Base-by-base conservation (phyloP, 257 asterid genomes). In the Ilex aquifolium region DNA sequence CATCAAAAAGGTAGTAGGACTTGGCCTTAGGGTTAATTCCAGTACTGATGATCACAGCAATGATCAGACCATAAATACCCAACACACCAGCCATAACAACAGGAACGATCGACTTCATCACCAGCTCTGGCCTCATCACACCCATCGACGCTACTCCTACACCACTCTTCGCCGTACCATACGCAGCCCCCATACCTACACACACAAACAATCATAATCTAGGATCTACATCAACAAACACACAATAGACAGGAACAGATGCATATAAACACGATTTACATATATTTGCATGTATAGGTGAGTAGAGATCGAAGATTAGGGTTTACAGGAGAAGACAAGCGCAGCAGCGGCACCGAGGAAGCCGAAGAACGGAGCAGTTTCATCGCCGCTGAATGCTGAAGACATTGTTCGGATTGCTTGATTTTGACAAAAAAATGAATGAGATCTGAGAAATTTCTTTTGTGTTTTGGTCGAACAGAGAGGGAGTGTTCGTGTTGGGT, bases 271-370 rank as follows among this genome's bases (percentile, higher is more conserved):
- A 36, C 8, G 8, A 36, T 4, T 36, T 36, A 36, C 8, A 36
- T 36, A 36, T 8, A 36, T 8, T 8, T 4, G 42, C 8, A 36
- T 36, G 5, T 36, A 36, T 4, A 36, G 0, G 42, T 36, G 42
- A 36, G 42, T 36, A 36, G 42, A 36, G 5, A 56, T 21, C 27
- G 0, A 21, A 21, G 27, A 21, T 21, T 21, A 21, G 27, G 27
- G 16, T 53, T 11, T 64, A 73, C 78, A 68, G 36, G 78, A 73
- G 74, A 73, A 68, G 60, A 73, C 78, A 44, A 73, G 71, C 2
- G 78, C 78, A 9, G 78, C 74, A 30, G 78, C 78, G 16, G 78
- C 78, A 14, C 78, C 78, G 65, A 73, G 78, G 56, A 73, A 73
- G 32, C 78, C 78, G 61, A 68, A 73, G 60, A 73, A 73, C 7